Percentiles rank a stretch among this genome's conserved stretches.
Conservation (phyloP, 176 grass and related monocot genomes). For the Rhynchospora breviuscula region DNA sequence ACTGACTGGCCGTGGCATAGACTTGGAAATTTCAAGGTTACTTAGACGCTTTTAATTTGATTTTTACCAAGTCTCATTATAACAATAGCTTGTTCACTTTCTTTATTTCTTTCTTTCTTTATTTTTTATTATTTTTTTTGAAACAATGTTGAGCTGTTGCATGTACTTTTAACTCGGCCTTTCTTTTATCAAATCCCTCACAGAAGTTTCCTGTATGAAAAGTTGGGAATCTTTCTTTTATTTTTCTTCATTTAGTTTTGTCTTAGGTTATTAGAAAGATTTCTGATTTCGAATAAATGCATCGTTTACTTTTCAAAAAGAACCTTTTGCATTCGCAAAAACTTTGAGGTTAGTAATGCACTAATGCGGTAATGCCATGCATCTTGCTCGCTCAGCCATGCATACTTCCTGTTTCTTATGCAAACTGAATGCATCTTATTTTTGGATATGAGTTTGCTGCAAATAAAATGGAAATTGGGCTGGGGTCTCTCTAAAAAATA, state of each 20-base stretch:
- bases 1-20: conserved; percentile 87
- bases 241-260: neutral
- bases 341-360: neutral
- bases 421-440: too few species aligned
- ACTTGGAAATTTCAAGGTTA: conserved; percentile 88
- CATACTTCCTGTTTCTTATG: too few species aligned
- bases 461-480: too few species aligned
- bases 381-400: too few species aligned
- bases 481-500: too few species aligned
- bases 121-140: neutral
- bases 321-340: neutral
- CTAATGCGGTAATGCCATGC: too few species aligned
- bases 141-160: neutral
- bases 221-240: neutral
- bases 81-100: neutral
- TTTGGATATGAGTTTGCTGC: too few species aligned
- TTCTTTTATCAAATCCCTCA: too few species aligned
- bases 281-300: neutral
- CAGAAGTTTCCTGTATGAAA: neutral
- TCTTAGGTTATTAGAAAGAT: neutral
- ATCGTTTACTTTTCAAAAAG: neutral
- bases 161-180: neutral
- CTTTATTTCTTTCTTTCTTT: neutral
- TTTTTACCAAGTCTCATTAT: neutral
- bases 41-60: neutral